phyloP scores from a whole-genome alignment of 1,284 basidiomycete genomes.

The Pterulicium gracile region DNA sequence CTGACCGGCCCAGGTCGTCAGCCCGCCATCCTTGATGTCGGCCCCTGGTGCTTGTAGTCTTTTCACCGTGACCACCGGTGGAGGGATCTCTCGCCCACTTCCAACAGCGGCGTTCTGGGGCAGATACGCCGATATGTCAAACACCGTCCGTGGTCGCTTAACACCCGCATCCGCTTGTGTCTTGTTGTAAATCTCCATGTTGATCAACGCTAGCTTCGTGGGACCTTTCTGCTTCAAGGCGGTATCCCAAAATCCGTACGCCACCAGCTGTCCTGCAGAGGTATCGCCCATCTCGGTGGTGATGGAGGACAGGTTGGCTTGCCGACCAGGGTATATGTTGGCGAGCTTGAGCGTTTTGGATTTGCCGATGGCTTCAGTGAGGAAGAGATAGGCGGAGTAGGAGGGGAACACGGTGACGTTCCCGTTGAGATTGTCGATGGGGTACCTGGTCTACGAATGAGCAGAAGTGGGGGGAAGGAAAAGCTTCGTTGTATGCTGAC shows the following conservation, averaged over 20 bases:
- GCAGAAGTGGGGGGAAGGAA: no score
- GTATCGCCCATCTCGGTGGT: constrained; percentile 35
- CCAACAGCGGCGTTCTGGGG: constrained; percentile 7
- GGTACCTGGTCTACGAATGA: constrained; percentile 24
- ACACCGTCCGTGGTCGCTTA: constrained; percentile 25
- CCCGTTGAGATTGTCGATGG: constrained; percentile 35
- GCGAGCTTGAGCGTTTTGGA: constrained; percentile 30
- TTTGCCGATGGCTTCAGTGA: constrained; percentile 33
- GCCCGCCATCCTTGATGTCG: constrained; percentile 29
- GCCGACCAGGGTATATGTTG: constrained; percentile 38
- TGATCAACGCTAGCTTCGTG: constrained; percentile 33
- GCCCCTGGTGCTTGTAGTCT: constrained; percentile 34
- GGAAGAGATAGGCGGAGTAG: constrained; percentile 36
- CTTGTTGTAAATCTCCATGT: constrained; percentile 36
- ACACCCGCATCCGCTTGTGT: constrained; percentile 20
- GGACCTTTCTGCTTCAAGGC: constrained; percentile 21
- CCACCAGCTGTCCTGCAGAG: constrained; percentile 34
- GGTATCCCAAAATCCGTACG: constrained; percentile 38
- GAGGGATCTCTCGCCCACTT: no score
- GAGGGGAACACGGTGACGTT: constrained; percentile 37
- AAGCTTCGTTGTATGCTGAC: constrained; percentile 17
- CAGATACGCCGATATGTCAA: constrained; percentile 33
- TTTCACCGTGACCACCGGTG: constrained; percentile 25
- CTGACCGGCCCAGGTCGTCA: constrained; percentile 39
- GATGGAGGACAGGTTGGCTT: constrained; percentile 37